phyloP scores from a whole-genome alignment of 1,284 basidiomycete genomes.

The Melampsora medusae region DNA sequence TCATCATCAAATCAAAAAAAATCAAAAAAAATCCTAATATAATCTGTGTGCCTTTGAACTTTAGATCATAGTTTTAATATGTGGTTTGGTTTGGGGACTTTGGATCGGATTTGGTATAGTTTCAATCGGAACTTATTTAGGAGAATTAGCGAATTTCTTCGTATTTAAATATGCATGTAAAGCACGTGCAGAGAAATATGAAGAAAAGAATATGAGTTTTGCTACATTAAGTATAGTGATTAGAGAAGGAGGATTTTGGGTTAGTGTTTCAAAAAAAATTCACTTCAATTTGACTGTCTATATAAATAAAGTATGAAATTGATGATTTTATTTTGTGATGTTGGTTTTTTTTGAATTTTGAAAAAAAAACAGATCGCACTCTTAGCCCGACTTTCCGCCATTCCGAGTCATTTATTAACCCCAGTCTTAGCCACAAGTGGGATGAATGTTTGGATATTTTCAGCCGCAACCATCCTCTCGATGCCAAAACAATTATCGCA shows the following conservation, averaged over 20 bases:
- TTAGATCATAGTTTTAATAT: constrained; percentile 48
- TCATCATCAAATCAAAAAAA: not conserved
- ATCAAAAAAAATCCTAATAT: too few relatives aligned
- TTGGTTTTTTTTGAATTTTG: too few relatives aligned
- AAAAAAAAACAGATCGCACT: constrained; percentile 19
- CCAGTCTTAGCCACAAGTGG: constrained; percentile 53
- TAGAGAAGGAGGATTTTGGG: constrained; percentile 53
- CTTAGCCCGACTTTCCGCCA: constrained; percentile 51
- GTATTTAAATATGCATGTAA: constrained; percentile 55
- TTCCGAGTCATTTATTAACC: constrained; percentile 53
- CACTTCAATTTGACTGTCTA: not conserved
- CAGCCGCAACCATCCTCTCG: constrained; percentile 53
- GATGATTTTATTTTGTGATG: too few relatives aligned
- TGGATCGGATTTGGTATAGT: constrained; percentile 54
- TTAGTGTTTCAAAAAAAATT: not conserved
- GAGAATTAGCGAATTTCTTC: constrained; percentile 53
- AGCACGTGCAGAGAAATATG: constrained; percentile 52
- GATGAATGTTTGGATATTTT: constrained; percentile 52
- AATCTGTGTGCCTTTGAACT: not conserved
- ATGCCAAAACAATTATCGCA: constrained; percentile 55
- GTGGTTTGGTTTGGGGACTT: constrained; percentile 56
- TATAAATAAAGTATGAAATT: too few relatives aligned
- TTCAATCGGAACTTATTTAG: constrained; percentile 51
- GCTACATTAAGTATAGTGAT: constrained; percentile 54
- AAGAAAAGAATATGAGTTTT: constrained; percentile 54